These are phyloP conservation scores for Hepatocystis sp. DNA, from an alignment of 169 alveolate species.

Conservation along the genomic window DNA sequence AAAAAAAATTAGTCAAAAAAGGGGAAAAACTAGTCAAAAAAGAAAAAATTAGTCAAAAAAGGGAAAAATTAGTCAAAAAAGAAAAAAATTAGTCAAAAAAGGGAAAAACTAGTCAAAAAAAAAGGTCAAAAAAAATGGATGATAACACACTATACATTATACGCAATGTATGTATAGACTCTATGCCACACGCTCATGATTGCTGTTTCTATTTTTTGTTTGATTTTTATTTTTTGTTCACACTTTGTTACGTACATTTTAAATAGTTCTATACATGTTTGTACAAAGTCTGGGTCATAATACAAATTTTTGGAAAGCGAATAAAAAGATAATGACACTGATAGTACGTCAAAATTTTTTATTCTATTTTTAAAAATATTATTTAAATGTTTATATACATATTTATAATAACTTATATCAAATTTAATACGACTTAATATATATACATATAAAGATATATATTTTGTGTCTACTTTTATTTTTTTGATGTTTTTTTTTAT, in stretches of 20 bases:
- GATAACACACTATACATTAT: too few relatives aligned
- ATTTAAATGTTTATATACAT: conserved; percentile 17
- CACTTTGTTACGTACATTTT: background rate
- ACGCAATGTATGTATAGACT: too few relatives aligned
- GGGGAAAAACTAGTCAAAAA: too few relatives aligned
- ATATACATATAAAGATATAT: conserved; percentile 26
- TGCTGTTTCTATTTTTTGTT: too few relatives aligned
- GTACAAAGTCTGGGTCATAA: conserved; percentile 27
- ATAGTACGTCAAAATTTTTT: conserved; percentile 21
- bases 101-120: too few relatives aligned
- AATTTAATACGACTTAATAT: conserved; percentile 43
- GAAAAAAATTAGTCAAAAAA: too few relatives aligned
- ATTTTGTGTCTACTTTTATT: conserved; percentile 30
- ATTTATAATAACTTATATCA: conserved; percentile 22
- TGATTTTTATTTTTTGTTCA: too few relatives aligned
- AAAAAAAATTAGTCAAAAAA: too few relatives aligned
- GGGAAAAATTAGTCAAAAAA: too few relatives aligned
- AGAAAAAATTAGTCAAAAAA: too few relatives aligned
- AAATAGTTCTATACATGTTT: conserved; percentile 5
- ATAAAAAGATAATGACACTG: conserved; percentile 40
- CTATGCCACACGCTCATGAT: too few relatives aligned
- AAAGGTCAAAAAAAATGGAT: too few relatives aligned
- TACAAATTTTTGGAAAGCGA: conserved; percentile 30
- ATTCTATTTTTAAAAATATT: conserved; percentile 5
- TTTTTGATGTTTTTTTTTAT: conserved; percentile 53